Percentiles rank a stretch among this genome's conserved stretches.
Evolutionary conservation across 1,139 yeast species (phyloP).

Genomic region (Suhomyces atakaporum): DNA sequence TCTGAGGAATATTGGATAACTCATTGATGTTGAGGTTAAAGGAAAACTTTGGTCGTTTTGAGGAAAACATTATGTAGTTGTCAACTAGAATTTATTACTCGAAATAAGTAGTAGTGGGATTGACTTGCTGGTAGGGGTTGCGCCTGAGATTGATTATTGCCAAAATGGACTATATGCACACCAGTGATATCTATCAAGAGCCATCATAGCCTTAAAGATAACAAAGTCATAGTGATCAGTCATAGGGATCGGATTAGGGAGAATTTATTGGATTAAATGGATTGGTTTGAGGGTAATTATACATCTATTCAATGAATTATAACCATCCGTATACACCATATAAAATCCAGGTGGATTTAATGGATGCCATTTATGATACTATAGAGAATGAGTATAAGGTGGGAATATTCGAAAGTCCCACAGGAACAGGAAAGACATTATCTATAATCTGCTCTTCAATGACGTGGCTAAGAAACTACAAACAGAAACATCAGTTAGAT

Average conservation of each 20-base stretch:
- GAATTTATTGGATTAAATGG: no score
- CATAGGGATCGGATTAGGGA: no score
- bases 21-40: conserved; percentile 64
- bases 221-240: no score
- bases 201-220: no score
- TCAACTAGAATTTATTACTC: no score
- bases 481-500: conserved; percentile 38
- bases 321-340: conserved; percentile 85
- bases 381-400: conserved; percentile 60
- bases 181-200: no score
- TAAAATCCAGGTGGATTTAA: conserved; percentile 71
- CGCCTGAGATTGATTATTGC: neutral
- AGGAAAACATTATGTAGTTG: conserved; percentile 10
- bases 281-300: no score
- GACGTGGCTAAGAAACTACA: conserved; percentile 78
- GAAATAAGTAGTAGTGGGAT: no score
- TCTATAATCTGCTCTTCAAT: conserved; percentile 83
- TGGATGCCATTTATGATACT: conserved; percentile 71
- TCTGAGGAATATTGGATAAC: conserved; percentile 78
- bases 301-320: conserved; percentile 31
- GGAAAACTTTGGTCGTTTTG: conserved; percentile 50
- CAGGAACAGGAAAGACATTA: conserved; percentile 92
- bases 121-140: neutral
- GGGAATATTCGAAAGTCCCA: conserved; percentile 90
- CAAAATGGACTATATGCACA: no score